Evolutionary conservation across 768 basidiomycete species (phyloP).

Genomic region (Suillus occidentalis): DNA sequence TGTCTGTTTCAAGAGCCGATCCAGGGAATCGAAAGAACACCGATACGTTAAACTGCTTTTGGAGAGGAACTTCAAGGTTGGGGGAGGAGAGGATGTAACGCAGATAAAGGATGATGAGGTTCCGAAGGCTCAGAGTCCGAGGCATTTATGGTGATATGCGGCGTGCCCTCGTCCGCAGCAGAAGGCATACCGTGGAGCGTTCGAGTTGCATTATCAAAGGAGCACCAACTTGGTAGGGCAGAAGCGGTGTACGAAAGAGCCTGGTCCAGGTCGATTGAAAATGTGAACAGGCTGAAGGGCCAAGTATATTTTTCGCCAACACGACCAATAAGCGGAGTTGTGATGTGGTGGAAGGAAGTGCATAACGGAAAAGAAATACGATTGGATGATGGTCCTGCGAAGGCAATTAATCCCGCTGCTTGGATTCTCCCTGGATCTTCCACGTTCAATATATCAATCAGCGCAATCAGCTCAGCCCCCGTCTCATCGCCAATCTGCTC

Average conservation of each 20-base stretch:
- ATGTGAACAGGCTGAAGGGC: too few relatives aligned
- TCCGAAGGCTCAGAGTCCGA: constrained; percentile 49
- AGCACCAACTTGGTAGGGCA: too few relatives aligned
- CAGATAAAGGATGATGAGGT: constrained; percentile 54
- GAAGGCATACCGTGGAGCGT: constrained; percentile 74
- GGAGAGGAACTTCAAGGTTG: constrained; percentile 54
- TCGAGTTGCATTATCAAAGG: constrained; percentile 58
- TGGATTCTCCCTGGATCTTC: constrained; percentile 79
- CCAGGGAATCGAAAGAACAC: constrained; percentile 64
- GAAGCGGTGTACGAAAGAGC: too few relatives aligned
- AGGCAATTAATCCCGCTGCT: constrained; percentile 67
- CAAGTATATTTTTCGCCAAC: too few relatives aligned
- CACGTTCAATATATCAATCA: constrained; percentile 69
- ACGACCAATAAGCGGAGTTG: too few relatives aligned
- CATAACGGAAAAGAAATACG: constrained; percentile 7
- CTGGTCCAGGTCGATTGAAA: too few relatives aligned
- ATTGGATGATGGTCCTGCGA: constrained; percentile 40
- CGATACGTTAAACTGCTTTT: constrained; percentile 62
- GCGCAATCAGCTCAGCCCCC: constrained; percentile 69
- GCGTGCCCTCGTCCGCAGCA: constrained; percentile 59
- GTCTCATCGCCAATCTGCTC: constrained; percentile 85
- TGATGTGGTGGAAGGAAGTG: background rate
- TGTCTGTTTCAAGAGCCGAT: constrained; percentile 58
- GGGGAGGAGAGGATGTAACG: constrained; percentile 55
- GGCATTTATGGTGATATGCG: constrained; percentile 63